Conservation (phyloP, 768 basidiomycete genomes). For the Hebeloma cylindrosporum region DNA sequence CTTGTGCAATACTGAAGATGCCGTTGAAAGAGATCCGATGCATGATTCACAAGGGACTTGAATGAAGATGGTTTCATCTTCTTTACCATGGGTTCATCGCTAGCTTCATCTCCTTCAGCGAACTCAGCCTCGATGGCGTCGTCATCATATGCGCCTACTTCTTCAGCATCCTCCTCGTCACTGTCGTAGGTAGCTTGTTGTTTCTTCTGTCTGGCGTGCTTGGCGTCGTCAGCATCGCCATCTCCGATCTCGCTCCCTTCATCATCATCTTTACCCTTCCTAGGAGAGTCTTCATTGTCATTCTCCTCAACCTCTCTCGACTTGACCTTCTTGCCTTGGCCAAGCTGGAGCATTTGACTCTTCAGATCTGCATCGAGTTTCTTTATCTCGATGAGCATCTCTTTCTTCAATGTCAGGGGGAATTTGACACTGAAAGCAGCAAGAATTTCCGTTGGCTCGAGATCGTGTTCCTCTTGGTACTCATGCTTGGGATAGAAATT, state of each 20-base stretch:
- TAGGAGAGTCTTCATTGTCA: conserved; percentile 44
- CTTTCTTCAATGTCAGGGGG: conserved; percentile 78
- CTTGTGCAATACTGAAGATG: conserved; percentile 64
- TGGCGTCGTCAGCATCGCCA: conserved; percentile 79
- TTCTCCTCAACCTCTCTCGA: conserved; percentile 48
- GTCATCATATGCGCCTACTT: conserved; percentile 44
- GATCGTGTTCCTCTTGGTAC: conserved; percentile 80
- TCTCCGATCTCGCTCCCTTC: conserved; percentile 78
- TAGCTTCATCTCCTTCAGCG: conserved; percentile 48
- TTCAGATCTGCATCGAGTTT: conserved; percentile 77
- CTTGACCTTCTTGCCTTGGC: conserved; percentile 66
- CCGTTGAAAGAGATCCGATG: conserved; percentile 53
- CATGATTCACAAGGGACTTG: conserved; percentile 40
- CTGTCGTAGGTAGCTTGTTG: conserved; percentile 78
- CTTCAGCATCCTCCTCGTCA: conserved; percentile 55
- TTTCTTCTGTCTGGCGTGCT: conserved; percentile 67
- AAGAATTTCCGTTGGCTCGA: conserved; percentile 71
- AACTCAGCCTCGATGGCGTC: conserved; percentile 66
- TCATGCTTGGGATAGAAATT: conserved; percentile 85
- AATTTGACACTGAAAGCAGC: conserved; percentile 71
- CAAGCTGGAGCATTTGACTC: conserved; percentile 76
- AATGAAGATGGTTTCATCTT: conserved; percentile 32
- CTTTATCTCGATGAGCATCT: conserved; percentile 85
- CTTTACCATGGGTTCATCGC: conserved; percentile 29
- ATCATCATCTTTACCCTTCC: conserved; percentile 50